Evolutionary conservation across 768 basidiomycete genomes (phyloP).

Genomic region (Amanita pallidorosea): DNA sequence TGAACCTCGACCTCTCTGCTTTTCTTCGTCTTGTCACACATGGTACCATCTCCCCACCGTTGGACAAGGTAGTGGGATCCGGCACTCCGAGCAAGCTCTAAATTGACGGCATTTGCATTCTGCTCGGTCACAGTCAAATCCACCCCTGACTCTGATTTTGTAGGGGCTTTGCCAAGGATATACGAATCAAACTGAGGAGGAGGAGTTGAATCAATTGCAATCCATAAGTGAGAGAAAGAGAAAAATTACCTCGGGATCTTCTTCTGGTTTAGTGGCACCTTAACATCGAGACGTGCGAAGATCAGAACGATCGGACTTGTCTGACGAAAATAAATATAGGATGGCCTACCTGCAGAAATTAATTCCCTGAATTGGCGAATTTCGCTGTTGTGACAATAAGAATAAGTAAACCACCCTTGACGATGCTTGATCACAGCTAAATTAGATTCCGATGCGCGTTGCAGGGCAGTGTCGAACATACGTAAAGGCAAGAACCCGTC

Average conservation of each 20-base stretch:
- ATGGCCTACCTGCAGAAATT: slow-evolving; percentile 25
- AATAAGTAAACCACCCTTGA: slow-evolving; percentile 96
- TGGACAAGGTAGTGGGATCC: slow-evolving; percentile 90
- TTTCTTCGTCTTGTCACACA: slow-evolving; percentile 87
- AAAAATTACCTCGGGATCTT: slow-evolving; percentile 69
- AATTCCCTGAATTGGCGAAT: slow-evolving; percentile 95
- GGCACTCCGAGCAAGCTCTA: slow-evolving; percentile 66
- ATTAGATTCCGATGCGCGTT: slow-evolving; percentile 15
- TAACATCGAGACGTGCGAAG: background rate
- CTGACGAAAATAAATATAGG: background rate
- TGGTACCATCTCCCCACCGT: slow-evolving; percentile 82
- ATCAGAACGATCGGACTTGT: background rate
- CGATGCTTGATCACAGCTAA: slow-evolving; percentile 46
- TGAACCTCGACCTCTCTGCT: slow-evolving; percentile 92
- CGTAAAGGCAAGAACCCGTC: slow-evolving; percentile 75
- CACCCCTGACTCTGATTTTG: slow-evolving; percentile 44
- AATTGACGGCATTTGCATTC: slow-evolving; percentile 51
- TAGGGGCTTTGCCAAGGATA: slow-evolving; percentile 63
- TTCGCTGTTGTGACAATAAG: slow-evolving; percentile 90
- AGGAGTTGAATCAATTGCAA: slow-evolving; percentile 13
- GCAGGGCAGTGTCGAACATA: slow-evolving; percentile 33
- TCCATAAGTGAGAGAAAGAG: slow-evolving; percentile 19
- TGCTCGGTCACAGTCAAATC: slow-evolving; percentile 60
- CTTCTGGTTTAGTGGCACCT: slow-evolving; percentile 67
- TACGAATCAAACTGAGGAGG: slow-evolving; percentile 60